Percentiles rank a stretch among this genome's conserved stretches.
These are phyloP conservation scores for Phytophthora sp. DNA, from an alignment of 352 stramenopile genomes.

Conservation along the genomic window DNA sequence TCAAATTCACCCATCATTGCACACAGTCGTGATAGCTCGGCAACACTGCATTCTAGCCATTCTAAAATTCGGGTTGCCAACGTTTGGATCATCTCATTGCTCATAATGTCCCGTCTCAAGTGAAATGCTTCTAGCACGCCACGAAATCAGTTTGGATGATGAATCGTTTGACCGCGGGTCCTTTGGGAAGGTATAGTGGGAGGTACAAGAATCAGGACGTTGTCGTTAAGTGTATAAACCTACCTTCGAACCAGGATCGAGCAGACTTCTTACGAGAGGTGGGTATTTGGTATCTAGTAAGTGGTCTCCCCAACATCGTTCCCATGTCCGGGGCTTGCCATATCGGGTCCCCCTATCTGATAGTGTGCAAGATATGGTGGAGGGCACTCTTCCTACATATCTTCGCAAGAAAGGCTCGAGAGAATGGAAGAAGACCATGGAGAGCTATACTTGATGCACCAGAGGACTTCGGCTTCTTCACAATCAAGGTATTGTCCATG, in stretches of 20 bases:
- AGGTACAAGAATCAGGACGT: not conserved
- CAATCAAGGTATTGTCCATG: not conserved
- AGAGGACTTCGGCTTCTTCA: constrained; percentile 3
- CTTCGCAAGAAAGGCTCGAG: not conserved
- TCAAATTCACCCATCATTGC: too few relatives aligned
- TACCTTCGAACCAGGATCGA: not conserved
- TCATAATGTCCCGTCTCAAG: too few relatives aligned
- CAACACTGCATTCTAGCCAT: too few relatives aligned
- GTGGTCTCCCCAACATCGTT: not conserved
- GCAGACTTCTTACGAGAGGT: constrained; percentile 4
- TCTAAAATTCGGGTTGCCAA: too few relatives aligned
- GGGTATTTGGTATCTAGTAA: not conserved
- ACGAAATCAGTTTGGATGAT: not conserved
- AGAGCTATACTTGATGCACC: not conserved
- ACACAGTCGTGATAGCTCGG: too few relatives aligned
- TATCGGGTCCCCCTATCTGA: not conserved
- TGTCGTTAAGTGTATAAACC: not conserved
- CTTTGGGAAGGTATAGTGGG: not conserved
- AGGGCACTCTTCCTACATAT: not conserved
- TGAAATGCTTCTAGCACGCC: too few relatives aligned
- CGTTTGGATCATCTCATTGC: too few relatives aligned
- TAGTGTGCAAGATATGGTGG: constrained; percentile 2
- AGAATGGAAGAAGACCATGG: not conserved
- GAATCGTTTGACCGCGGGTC: not conserved
- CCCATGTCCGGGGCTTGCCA: not conserved